Evolutionary conservation across 164 flowering plant genomes (phyloP), one percentile per base, ranked within the genome.

Genomic region (Vitis riparia): DNA sequence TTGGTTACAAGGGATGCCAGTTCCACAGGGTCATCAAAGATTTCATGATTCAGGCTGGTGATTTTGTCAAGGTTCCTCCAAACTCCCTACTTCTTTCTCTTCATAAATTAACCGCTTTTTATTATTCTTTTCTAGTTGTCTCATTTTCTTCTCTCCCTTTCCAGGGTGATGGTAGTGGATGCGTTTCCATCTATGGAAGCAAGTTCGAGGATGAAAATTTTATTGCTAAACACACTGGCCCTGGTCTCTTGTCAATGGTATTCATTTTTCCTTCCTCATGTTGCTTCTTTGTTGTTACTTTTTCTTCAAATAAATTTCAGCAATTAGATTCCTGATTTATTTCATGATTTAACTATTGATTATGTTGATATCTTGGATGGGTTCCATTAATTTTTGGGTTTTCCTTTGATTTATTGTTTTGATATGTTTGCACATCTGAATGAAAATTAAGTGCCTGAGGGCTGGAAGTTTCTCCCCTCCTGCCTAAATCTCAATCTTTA

Each of bases 91-190:
- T 66, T 9, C 1, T 32, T 49, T 30, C 63, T 9, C 10, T 44
- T 23, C 27, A 23, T 44, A 61, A 23, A 9, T 61, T 13, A 2
- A 57, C 60, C 11, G 8, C 0, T 55, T 2, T 27, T 51, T 37
- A 30, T 5, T 11, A 5, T 65, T 16, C 56, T 13, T 23, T 32
- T 27, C 48, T 53, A 6, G 29, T 51, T 49, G 27, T 51, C 44
- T 75, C 27, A 11, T 17, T 14, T 65, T 4, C 15, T 12, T 59
- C 0, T 71, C 16, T 70, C 56, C 19, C 44, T 71, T 72, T 77
- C 68, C 89, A 93, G 98, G 97, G 94, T 74, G 99, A 95, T 82
- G 99, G 98, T 9, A 93, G 93, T 81, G 98, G 98, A 65, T 93
- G 96, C 78, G 84, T 79, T 55, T 91, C 88, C 55, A 88, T 93